Evolutionary conservation across 176 grass and related monocot species (phyloP).

Genomic region (Rhipidocladum racemiflorum): DNA sequence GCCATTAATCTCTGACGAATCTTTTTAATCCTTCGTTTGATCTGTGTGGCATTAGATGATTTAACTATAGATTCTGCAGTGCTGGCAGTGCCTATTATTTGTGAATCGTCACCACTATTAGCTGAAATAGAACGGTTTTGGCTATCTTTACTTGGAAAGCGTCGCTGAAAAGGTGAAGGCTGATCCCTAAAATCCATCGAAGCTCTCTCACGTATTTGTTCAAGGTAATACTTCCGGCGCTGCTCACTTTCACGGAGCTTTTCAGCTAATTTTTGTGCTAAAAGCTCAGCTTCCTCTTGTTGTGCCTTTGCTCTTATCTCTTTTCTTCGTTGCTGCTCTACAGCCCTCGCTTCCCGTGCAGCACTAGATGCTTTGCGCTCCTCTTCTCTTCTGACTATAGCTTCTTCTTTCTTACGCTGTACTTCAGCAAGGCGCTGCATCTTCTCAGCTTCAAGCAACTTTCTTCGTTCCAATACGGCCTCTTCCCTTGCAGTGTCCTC

Average conservation of each 20-base stretch:
- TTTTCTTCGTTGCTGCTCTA: constrained; percentile 92
- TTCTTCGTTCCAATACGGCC: constrained; percentile 92
- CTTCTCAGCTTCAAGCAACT: constrained; percentile 96
- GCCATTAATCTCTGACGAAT: constrained; percentile 97
- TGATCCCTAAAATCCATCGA: constrained; percentile 99
- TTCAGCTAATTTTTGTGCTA: constrained; percentile 96
- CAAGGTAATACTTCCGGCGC: constrained; percentile 91
- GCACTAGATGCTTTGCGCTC: constrained; percentile 98
- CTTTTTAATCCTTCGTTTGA: constrained; percentile 93
- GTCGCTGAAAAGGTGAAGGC: constrained; percentile 89
- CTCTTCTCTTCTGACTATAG: constrained; percentile 94
- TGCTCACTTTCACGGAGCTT: constrained; percentile 98
- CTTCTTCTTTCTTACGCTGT: constrained; percentile 98
- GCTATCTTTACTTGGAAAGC: constrained; percentile 79
- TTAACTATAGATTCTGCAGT: constrained; percentile 56
- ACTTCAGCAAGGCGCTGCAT: constrained; percentile 93
- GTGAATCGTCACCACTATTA: constrained; percentile 70
- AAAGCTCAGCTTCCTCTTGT: constrained; percentile 92
- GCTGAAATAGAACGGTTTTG: constrained; percentile 60
- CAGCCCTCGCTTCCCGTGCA: constrained; percentile 80
- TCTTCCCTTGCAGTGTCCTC: constrained; percentile 98
- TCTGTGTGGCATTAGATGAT: constrained; percentile 52
- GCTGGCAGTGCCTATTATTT: constrained; percentile 40
- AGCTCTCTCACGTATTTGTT: constrained; percentile 98
- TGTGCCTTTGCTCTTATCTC: constrained; percentile 90